These are phyloP conservation scores for Pseudogymnoascus sp. DNA, from an alignment of 2,329 filamentous ascomycete genomes.

Conservation along the genomic window DNA sequence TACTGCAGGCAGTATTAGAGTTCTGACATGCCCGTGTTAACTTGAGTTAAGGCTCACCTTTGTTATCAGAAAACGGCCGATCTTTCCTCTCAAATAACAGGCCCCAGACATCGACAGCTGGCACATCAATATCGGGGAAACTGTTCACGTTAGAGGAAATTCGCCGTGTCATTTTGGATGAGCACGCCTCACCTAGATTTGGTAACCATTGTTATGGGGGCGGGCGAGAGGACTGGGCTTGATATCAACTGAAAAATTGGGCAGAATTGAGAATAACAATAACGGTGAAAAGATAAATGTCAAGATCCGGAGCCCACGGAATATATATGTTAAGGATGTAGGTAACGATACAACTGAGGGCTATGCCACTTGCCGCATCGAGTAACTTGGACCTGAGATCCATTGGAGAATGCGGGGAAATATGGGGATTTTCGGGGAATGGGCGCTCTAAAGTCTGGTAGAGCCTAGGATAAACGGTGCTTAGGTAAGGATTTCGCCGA, in stretches of 20 bases:
- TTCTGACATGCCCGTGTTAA: not conserved
- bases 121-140: slow-evolving; percentile 62
- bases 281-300: slow-evolving; percentile 21
- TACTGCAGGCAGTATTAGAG: slow-evolving; percentile 41
- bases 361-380: slow-evolving; percentile 21
- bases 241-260: slow-evolving; percentile 21
- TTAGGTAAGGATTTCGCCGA: not conserved
- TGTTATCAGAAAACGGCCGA: slow-evolving; percentile 61
- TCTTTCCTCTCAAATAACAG: slow-evolving; percentile 68
- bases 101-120: slow-evolving; percentile 69
- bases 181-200: not conserved
- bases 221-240: slow-evolving; percentile 16
- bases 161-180: not conserved
- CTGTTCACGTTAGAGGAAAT: not conserved
- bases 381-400: slow-evolving; percentile 13
- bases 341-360: slow-evolving; percentile 17
- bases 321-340: slow-evolving; percentile 22
- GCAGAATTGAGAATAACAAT: slow-evolving; percentile 25
- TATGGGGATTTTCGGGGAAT: slow-evolving; percentile 5
- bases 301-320: slow-evolving; percentile 23
- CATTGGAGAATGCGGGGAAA: slow-evolving; percentile 2
- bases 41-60: slow-evolving; percentile 46
- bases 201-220: slow-evolving; percentile 13
- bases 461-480: not conserved
- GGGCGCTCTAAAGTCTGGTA: slow-evolving; percentile 1